Base-by-base conservation (phyloP, 192 early-diverging fungal genomes). In the Entrophospora sp. region DNA sequence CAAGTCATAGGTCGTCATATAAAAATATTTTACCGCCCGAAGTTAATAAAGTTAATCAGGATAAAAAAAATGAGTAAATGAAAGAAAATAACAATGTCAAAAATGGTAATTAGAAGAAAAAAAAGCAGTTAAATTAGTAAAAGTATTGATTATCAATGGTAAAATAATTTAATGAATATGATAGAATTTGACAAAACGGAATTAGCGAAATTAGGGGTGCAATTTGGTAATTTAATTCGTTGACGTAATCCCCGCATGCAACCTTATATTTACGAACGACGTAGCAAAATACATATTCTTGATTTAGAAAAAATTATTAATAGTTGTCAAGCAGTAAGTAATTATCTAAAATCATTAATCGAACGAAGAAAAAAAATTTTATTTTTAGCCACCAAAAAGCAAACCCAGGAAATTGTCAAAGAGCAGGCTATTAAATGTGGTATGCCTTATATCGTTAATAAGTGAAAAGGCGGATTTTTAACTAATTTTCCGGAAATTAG, bases 1-100 rank as follows among this genome's bases (percentile, higher is more conserved):
- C 30, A 57, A 57, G 55, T 57, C 55, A 34, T 57, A 57, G 34
- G 30, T 5, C 55, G 34, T 57, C n/a, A 57, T 57, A 57, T 57
- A 57, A 57, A 57, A 57, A 57, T 5, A 13, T 57, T 57, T 57
- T 57, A 57, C 55, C n/a, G n/a, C n/a, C n/a, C n/a, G n/a, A n/a
- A n/a, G n/a, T n/a, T n/a, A n/a, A n/a, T n/a, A n/a, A n/a, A n/a
- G n/a, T n/a, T n/a, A n/a, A n/a, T n/a, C n/a, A n/a, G n/a, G n/a
- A n/a, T n/a, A n/a, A n/a, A n/a, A n/a, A n/a, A n/a, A n/a, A n/a
- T n/a, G n/a, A n/a, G n/a, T n/a, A n/a, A n/a, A n/a, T n/a, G n/a
- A n/a, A n/a, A n/a, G n/a, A n/a, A n/a, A n/a, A n/a, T n/a, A n/a
- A n/a, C n/a, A n/a, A n/a, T n/a, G n/a, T n/a, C n/a, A n/a, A n/a